phyloP scores from a whole-genome alignment of 805 yeast genomes.

The Vanderwaltozyma yarrowii region DNA sequence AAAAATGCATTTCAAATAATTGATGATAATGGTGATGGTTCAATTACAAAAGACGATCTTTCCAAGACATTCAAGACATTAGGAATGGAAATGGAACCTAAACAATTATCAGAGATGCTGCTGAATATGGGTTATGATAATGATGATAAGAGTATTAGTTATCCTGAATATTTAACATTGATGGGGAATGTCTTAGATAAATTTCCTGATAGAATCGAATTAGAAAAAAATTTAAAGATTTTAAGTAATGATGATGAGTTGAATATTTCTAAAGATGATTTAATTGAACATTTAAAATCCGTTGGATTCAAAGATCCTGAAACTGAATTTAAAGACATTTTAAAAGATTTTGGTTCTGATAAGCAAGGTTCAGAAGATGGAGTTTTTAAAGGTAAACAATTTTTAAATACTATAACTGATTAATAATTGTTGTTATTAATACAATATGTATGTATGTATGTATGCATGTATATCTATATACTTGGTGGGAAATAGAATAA shows the following conservation, averaged over 20 bases:
- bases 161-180: conserved; percentile 54
- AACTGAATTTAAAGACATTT: conserved; percentile 39
- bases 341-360: conserved; percentile 46
- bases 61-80: conserved; percentile 41
- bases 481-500: background rate
- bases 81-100: conserved; percentile 37
- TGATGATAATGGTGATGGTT: conserved; percentile 74
- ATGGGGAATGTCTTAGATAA: conserved; percentile 47
- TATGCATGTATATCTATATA: no score
- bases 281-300: conserved; percentile 42
- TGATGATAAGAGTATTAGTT: conserved; percentile 33
- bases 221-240: conserved; percentile 45
- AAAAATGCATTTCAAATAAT: conserved; percentile 70
- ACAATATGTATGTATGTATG: no score
- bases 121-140: conserved; percentile 20
- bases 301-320: conserved; percentile 29
- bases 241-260: conserved; percentile 24
- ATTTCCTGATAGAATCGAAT: conserved; percentile 41
- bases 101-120: conserved; percentile 43
- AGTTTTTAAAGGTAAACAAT: conserved; percentile 50
- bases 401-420: conserved; percentile 42
- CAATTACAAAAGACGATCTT: conserved; percentile 46
- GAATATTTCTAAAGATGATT: conserved; percentile 38
- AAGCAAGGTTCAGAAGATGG: conserved; percentile 47
- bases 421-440: background rate